Base-by-base conservation (phyloP, 768 basidiomycete species). In the Naganishia antarctica region DNA sequence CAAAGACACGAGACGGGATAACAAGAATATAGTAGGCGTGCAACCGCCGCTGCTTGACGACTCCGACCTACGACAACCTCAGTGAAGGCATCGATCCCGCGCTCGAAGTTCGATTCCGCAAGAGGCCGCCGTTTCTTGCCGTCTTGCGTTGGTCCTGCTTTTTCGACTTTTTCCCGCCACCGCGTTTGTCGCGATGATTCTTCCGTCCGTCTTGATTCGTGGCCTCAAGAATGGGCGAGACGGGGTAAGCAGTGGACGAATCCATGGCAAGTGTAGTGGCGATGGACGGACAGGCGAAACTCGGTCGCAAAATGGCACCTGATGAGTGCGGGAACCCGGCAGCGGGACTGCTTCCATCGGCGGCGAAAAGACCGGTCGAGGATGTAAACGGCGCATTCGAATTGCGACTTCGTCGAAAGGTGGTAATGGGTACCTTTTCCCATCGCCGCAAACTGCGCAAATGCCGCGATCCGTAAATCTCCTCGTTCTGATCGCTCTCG, bases 381-480 rank as follows among this genome's bases (percentile, higher is more conserved):
- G 40, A 29, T 6, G 50, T 51, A 44, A 51, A 47, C 13, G 47
- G 48, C 3, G 61, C 65, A 34, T 45, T 57, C 28, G 51, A 43
- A 23, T 50, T 49, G 16, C 50, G 60, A 21, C 66, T 62, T 11
- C 66, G 46, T 8, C 66, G 66, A 45, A 67, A 67, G 25, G 66
- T 67, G 5, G 66, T 67, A 53, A 67, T 67, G 28, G 66, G 66
- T 26, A 67, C 66, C 23, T 47, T 62, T 46, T 67, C 66, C 66
- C 66, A 67, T 21, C 66, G 43, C 28, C 61, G 61, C 6, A 67
- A 41, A 34, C 44, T 67, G 12, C 66, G 66, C 41, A 67, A 43
- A 23, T 67, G 66, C 26, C 66, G 16, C 9, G 60, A 51, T 18
- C 60, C 50, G 29, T 67, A 61, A 1, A 58, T 34, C 21, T 49